Evolutionary conservation across 345 rosid species (phyloP).

Genomic region (Camelina laxa): DNA sequence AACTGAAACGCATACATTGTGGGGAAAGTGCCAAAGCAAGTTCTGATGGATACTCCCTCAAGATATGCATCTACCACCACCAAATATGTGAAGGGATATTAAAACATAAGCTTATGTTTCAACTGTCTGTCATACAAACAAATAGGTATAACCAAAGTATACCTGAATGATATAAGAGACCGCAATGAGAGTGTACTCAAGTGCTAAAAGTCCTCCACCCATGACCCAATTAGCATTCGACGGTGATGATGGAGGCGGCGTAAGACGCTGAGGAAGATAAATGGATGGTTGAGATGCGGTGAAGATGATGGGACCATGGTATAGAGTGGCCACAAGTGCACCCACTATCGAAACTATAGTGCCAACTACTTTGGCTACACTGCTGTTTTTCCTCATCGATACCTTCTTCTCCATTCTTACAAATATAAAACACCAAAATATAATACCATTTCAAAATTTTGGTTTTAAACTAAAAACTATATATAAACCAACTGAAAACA

Average conservation of each 20-base stretch:
- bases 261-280: constrained; percentile 26
- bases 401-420: constrained; percentile 64
- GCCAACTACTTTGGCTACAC: constrained; percentile 65
- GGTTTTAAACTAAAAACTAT: not conserved
- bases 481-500: no score
- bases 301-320: constrained; percentile 58
- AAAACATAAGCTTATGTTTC: not conserved
- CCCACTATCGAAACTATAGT: constrained; percentile 61
- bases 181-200: constrained; percentile 52
- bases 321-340: constrained; percentile 68
- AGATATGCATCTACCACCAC: constrained; percentile 32
- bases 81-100: not conserved
- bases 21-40: constrained; percentile 47
- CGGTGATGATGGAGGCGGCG: not conserved
- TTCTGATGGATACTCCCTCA: constrained; percentile 42
- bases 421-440: not conserved
- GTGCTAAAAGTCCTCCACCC: constrained; percentile 66
- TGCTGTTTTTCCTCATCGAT: constrained; percentile 50
- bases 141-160: not conserved
- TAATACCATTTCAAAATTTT: not conserved
- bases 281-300: constrained; percentile 39
- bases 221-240: constrained; percentile 51
- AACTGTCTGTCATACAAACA: not conserved
- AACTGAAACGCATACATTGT: constrained; percentile 62
- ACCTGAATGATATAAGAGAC: constrained; percentile 63